Conservation (phyloP, 495 filamentous ascomycete genomes). For the Choiromyces venosus region DNA sequence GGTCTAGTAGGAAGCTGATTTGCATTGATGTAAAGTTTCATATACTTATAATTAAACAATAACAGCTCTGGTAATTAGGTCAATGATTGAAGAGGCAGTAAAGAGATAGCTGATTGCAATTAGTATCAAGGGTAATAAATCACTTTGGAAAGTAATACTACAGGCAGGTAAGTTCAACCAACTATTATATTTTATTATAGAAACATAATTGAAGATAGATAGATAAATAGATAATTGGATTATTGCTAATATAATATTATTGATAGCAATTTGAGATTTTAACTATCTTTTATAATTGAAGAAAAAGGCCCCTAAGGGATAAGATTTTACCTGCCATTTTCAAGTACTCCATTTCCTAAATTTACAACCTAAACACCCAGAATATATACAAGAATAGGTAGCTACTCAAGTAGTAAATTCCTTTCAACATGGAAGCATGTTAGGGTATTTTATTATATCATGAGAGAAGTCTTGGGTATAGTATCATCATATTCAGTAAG, state of each 20-base stretch:
- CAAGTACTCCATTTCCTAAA: background rate
- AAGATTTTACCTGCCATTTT: background rate
- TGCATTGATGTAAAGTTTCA: no score
- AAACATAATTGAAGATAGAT: no score
- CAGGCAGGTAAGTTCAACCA: no score
- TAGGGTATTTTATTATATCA: background rate
- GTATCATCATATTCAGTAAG: background rate
- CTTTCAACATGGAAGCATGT: background rate
- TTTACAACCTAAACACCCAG: background rate
- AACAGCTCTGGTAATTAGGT: no score
- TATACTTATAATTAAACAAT: no score
- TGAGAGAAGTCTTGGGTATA: background rate
- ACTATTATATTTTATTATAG: no score
- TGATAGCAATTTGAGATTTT: background rate
- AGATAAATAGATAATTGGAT: no score
- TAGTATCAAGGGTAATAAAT: no score
- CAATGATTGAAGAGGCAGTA: no score
- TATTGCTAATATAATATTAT: background rate
- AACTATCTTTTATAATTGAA: background rate
- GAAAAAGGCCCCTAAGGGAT: background rate
- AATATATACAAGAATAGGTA: background rate
- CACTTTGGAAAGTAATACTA: no score
- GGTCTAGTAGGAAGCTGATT: no score
- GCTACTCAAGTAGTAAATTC: background rate
- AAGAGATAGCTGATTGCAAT: no score